Conservation (phyloP, 805 yeast species). For the Starmerella vaccinii region DNA sequence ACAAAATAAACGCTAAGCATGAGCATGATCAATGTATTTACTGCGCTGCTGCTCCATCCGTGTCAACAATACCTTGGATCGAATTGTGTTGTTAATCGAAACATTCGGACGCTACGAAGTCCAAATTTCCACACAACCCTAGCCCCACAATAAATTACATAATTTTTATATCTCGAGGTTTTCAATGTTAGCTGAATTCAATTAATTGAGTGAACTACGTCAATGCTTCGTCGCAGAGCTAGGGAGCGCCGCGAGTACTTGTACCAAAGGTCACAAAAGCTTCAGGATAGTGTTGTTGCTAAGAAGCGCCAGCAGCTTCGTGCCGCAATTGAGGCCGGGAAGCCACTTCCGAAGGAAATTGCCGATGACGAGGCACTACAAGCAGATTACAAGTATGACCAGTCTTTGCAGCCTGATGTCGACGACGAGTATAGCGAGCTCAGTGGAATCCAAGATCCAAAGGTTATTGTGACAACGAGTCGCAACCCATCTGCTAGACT, state of each 20-base stretch:
- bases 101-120: background rate
- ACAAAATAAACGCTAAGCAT: too few relatives aligned
- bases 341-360: conserved; percentile 76
- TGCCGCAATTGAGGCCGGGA: conserved; percentile 84
- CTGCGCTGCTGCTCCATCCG: too few relatives aligned
- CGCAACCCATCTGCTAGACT: conserved; percentile 80
- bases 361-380: conserved; percentile 80
- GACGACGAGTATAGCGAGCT: conserved; percentile 89
- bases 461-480: conserved; percentile 84
- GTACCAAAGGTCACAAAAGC: conserved; percentile 75
- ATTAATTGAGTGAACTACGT: background rate
- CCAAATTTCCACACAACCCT: background rate
- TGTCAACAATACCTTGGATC: background rate
- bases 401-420: conserved; percentile 49
- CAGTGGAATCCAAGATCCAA: conserved; percentile 84
- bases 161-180: background rate
- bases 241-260: conserved; percentile 92
- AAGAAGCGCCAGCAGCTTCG: conserved; percentile 80
- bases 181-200: background rate
- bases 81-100: background rate
- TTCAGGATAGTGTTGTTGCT: conserved; percentile 76
- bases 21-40: too few relatives aligned
- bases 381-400: conserved; percentile 77
- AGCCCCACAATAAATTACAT: background rate
- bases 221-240: conserved; percentile 77